A percentile compares a stretch with the other conserved stretches of the same genome.
Evolutionary conservation across 2,329 filamentous ascomycete species (phyloP).

Genomic region (Xylaria sp.): DNA sequence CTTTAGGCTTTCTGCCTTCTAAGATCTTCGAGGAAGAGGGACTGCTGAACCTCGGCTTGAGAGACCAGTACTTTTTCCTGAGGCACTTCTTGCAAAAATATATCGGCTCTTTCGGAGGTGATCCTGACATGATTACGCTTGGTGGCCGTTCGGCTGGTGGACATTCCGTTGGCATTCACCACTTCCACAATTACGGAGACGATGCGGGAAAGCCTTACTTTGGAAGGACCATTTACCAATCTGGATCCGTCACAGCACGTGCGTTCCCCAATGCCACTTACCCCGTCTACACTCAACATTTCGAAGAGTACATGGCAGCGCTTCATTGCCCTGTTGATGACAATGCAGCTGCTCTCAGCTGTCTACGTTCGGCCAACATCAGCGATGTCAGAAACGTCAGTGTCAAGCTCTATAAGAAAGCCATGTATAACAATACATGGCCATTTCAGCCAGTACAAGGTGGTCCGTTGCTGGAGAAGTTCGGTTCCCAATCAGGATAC

Average conservation of each 20-base stretch:
- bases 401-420: constrained; percentile 42
- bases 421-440: constrained; percentile 47
- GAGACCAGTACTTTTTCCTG: constrained; percentile 28
- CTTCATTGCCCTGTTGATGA: constrained; percentile 35
- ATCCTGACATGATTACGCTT: constrained; percentile 22
- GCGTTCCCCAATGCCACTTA: constrained; percentile 41
- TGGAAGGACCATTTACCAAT: constrained; percentile 41
- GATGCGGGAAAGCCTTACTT: constrained; percentile 37
- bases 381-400: constrained; percentile 44
- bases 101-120: constrained; percentile 25
- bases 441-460: constrained; percentile 52
- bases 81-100: constrained; percentile 26
- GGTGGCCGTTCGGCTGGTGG: constrained; percentile 30
- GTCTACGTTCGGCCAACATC: constrained; percentile 43
- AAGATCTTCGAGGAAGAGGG: constrained; percentile 26
- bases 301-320: constrained; percentile 33
- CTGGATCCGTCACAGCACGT: constrained; percentile 42
- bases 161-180: constrained; percentile 42
- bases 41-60: constrained; percentile 28
- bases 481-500: constrained; percentile 45
- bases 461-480: constrained; percentile 49
- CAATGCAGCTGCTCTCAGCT: constrained; percentile 41
- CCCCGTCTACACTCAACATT: constrained; percentile 39
- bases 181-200: constrained; percentile 43
- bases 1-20: constrained; percentile 33